Evolutionary conservation across 2,329 filamentous ascomycete species (phyloP), one percentile per base, ranked within the genome.

Genomic region (Cryphonectria radicalis): DNA sequence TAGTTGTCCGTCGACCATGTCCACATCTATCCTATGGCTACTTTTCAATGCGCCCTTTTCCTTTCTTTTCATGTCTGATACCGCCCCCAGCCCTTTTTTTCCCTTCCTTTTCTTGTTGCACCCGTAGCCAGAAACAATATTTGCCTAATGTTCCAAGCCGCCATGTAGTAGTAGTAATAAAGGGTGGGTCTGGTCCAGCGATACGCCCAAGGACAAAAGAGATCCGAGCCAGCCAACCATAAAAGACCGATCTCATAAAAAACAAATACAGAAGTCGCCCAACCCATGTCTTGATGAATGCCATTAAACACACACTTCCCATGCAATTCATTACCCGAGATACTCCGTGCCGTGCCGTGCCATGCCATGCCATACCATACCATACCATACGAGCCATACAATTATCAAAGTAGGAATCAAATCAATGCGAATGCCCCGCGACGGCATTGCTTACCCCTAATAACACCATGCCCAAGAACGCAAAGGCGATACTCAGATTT

Each of bases 381-480:
- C 40, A 4, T 62, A 3, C 28, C 25, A 64, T 60, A 53, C 46
- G 3, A n/a, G 22, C 22, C 42, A 64, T 64, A 43, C 35, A 42
- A 25, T 40, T 28, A 17, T 40, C 4, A 28, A 53, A 22, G 11
- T 25, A 14, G 7, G 63, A 17, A 7, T 10, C 11, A 8, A 8
- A 46, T 69, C 64, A 71, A 42, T 69, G 69, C 5, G 43, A 64
- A 46, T 72, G 72, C 50, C 70, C 65, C 19, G 72, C 70, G 35
- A 73, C 37, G 19, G 95, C 94, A 81, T 91, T 94, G 80, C 93
- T 97, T 67, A 96, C 75, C 0, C 95, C 95, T 82, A 99, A 84
- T 70, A 98, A 83, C 0, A 90, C 90, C 95, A 98, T 98, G 1
- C 96, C 93, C 35, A 92, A 77, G 82, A 97, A 96, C 10, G 90